Base-by-base conservation (phyloP, 495 filamentous ascomycete species). In the Oleoguttula mirabilis region DNA sequence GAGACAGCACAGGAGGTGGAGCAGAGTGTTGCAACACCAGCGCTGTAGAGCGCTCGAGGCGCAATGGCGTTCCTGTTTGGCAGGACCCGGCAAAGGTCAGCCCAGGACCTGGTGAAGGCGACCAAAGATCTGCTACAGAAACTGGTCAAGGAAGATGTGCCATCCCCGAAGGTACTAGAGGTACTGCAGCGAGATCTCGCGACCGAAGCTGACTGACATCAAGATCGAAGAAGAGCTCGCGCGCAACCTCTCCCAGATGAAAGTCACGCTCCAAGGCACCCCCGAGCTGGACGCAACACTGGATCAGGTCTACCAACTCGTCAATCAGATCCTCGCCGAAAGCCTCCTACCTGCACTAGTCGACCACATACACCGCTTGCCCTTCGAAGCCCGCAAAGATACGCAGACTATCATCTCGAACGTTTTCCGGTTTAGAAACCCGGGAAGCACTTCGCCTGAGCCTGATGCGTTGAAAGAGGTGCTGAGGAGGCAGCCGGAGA, bases 381-480 rank as follows among this genome's bases (percentile, higher is more conserved):
- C 88, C 4, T 99, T 99, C 68, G 92, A 99, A 66, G 80, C 84
- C 20, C 76, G 82, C 54, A 93, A 92, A 64, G 84, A 93, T 55
- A 78, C 79, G 7, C 84, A 94, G 58, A 80, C 82, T 52, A 87
- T 94, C 55, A 82, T 92, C 68, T 88, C 82, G 10, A 82, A 85
- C 62, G 75, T 83, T 38, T 77, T 94, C 57, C 81, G 86, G 22
- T 93, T 84, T 68, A 79, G 79, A 47, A 72, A 73, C 11, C 70
- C 80, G 10, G 59, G 60, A 55, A 56, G 72, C 60, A 45, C 58
- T 54, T 64, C 41, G 51, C 70, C 59, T 41, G 78, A 92, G 45
- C 85, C 82, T 16, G 71, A 82, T 10, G 87, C 87, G 11, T 73
- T 99, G 33, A 77, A 83, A 41, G 85, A 93, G 55, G 75, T 95